Percentiles rank a stretch among this genome's conserved stretches.
Conservation (phyloP, 2,329 filamentous ascomycete genomes). For the Elsinoe batatas region DNA sequence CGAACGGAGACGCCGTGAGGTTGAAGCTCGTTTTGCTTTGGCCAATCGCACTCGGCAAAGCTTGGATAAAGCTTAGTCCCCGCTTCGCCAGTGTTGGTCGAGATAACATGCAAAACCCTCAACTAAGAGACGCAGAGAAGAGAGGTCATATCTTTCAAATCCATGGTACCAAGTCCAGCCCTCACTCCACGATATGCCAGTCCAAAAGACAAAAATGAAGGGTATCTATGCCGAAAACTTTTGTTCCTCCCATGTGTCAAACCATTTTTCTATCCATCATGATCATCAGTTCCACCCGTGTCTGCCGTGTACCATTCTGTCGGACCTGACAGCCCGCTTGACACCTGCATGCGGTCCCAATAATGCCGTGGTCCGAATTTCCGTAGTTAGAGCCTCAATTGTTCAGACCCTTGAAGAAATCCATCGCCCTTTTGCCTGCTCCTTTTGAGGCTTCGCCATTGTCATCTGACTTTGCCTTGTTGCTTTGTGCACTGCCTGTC, state of each 20-base stretch:
- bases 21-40: background rate
- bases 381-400: background rate
- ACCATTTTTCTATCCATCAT: background rate
- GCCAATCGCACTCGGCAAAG: background rate
- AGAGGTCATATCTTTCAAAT: background rate
- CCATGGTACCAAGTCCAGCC: no score
- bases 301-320: constrained; percentile 2
- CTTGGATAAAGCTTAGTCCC: constrained; percentile 3
- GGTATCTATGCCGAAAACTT: constrained; percentile 8
- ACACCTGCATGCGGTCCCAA: background rate
- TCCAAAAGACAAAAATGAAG: background rate
- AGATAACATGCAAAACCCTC: background rate
- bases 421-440: constrained; percentile 1
- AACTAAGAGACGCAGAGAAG: background rate
- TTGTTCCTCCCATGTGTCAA: background rate
- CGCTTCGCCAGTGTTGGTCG: background rate
- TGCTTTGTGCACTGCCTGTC: constrained; percentile 43
- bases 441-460: constrained; percentile 18
- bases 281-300: background rate
- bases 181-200: no score
- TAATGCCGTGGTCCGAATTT: background rate
- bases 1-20: background rate
- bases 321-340: background rate
- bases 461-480: constrained; percentile 39
- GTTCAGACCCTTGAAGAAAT: constrained; percentile 6